A percentile compares a stretch with the other conserved stretches of the same genome.
Evolutionary conservation across 176 grass and related monocot genomes (phyloP).

Genomic region (Juncus inflexus): DNA sequence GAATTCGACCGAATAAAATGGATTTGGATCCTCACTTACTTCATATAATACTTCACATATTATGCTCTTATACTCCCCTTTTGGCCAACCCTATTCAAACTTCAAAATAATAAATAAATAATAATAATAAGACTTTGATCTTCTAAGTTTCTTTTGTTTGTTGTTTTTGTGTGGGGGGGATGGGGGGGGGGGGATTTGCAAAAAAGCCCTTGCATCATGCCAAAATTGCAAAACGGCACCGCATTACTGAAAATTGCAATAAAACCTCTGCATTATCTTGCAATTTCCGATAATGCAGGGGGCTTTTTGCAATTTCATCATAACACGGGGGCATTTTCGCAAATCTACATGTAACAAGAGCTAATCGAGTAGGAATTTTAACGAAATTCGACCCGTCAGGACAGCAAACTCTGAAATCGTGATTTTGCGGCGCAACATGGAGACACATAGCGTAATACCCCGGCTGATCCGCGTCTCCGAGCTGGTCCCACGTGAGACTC

Average conservation of each 20-base stretch:
- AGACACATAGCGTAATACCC: constrained; percentile 48
- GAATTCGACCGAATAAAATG: constrained; percentile 6
- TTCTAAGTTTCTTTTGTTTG: background rate
- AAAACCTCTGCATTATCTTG: too few relatives aligned
- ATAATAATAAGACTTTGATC: background rate
- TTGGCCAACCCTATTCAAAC: constrained; percentile 53
- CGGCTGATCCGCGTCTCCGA: constrained; percentile 30
- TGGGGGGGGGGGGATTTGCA: too few relatives aligned
- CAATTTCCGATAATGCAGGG: too few relatives aligned
- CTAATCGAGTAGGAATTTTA: constrained; percentile 51
- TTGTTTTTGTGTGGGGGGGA: too few relatives aligned
- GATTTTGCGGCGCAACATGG: constrained; percentile 39
- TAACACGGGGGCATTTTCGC: too few relatives aligned
- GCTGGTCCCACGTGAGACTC: constrained; percentile 29
- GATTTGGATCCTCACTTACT: constrained; percentile 28
- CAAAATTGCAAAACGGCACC: too few relatives aligned
- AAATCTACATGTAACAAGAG: constrained; percentile 40
- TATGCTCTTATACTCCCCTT: constrained; percentile 57
- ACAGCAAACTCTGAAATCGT: constrained; percentile 50
- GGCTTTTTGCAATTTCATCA: too few relatives aligned
- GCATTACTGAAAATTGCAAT: too few relatives aligned
- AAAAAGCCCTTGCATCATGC: too few relatives aligned
- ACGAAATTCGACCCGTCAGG: constrained; percentile 42
- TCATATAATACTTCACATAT: constrained; percentile 51
- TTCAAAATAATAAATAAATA: too few relatives aligned